Conservation (phyloP, 225 moss, liverwort and hornwort species). For the Pseudisothecium myosuroides region DNA sequence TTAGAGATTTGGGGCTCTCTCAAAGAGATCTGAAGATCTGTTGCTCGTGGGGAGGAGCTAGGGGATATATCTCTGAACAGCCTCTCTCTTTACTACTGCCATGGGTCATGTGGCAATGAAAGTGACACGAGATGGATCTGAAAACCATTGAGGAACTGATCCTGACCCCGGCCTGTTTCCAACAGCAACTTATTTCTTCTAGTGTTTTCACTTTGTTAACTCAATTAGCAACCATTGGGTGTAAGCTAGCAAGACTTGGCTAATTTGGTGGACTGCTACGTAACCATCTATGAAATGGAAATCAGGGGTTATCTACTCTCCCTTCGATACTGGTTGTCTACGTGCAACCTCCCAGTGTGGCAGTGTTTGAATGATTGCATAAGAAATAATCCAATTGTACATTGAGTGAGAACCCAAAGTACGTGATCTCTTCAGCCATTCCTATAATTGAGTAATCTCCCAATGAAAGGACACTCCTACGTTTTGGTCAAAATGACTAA, state of each 20-base stretch:
- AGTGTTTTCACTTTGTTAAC: neutral
- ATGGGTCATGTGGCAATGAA: neutral
- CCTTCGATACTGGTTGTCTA: neutral
- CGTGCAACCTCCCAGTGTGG: neutral
- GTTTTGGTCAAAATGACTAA: neutral
- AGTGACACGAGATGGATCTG: neutral
- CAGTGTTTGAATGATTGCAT: neutral
- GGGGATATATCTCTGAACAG: neutral
- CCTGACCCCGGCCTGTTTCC: neutral
- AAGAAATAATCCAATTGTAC: neutral
- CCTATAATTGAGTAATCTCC: neutral
- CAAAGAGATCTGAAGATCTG: neutral
- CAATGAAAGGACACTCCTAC: neutral
- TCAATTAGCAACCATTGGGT: neutral
- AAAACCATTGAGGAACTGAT: neutral
- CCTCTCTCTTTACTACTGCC: neutral
- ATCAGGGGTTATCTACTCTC: neutral
- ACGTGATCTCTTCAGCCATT: neutral
- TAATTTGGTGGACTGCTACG: neutral
- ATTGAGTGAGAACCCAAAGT: neutral
- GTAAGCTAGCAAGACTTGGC: neutral
- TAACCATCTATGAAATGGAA: neutral
- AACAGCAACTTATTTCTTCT: neutral
- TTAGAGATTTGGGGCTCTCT: neutral
- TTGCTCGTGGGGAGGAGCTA: neutral